Evolutionary conservation across 148 eudicot genomes (phyloP), one percentile per base, ranked within the genome.

Genomic region (Amaranthus palmeri): DNA sequence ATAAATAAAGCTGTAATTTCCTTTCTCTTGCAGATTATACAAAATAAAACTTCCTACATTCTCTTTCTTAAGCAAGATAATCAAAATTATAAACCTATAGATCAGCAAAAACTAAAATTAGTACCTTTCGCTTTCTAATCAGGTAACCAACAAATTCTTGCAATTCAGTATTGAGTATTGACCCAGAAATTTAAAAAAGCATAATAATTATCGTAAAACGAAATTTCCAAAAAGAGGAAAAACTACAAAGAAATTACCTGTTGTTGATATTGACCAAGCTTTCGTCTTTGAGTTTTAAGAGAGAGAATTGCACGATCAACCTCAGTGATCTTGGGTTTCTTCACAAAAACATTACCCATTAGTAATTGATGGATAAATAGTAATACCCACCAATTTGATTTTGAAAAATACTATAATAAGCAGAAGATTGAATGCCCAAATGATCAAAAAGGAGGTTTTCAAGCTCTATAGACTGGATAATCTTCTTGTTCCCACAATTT

Each of bases 241-340:
- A 61, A 54, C 0, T 0, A 48, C 13, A n/a, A 69, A 40, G 5
- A 40, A 12, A 8, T 25, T 66, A 91, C 98, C 98, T 89, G 85
- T 18, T 87, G 90, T 75, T 91, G 98, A 70, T 95, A 95, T 72
- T 95, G 93, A 50, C 88, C 98, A 76, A 95, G 96, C 74, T 91
- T 95, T 44, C 98, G 97, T 68, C 98, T 85, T 68, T 95, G 98
- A 48, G 98, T 95, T 71, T 95, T 95, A 52, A 95, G 96, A 76
- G 96, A 84, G 48, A 95, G 93, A 74, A 95, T 95, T 12, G 98
- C 98, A 68, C 81, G 89, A 80, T 95, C 98, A 4, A 95, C 98
- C 14, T 95, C 98, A 42, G 98, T 95, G 52, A 95, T 87, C 82
- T 91, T 95, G 54, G 98, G 97, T 70, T 91, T 95, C 79, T 88